phyloP scores from a whole-genome alignment of 192 early-diverging fungal genomes.

The Coemansia sp. region DNA sequence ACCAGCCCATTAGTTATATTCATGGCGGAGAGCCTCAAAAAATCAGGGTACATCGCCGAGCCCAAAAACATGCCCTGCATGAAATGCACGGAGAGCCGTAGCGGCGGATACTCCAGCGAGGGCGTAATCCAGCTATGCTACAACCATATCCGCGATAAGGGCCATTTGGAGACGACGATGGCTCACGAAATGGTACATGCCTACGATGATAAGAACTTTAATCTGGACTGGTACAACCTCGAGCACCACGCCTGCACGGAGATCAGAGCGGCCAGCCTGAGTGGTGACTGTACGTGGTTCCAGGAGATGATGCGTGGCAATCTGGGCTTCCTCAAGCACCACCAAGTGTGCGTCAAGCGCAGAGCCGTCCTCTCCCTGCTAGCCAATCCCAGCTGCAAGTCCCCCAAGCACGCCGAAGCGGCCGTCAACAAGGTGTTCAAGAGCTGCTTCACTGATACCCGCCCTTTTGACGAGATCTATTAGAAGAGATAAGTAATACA shows the following conservation, averaged over 20 bases:
- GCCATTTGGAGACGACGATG: constrained; percentile 89
- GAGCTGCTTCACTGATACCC: constrained; percentile 90
- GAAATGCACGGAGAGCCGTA: constrained; percentile 76
- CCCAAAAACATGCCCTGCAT: constrained; percentile 69
- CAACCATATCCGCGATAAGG: constrained; percentile 73
- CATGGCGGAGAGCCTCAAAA: constrained; percentile 75
- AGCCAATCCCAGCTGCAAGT: constrained; percentile 74
- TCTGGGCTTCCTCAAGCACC: constrained; percentile 71
- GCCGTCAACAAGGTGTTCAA: constrained; percentile 86
- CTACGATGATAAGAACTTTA: constrained; percentile 73
- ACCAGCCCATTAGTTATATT: constrained; percentile 77
- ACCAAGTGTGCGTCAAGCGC: constrained; percentile 84
- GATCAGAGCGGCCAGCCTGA: constrained; percentile 74
- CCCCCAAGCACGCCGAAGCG: constrained; percentile 74
- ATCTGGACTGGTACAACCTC: constrained; percentile 71
- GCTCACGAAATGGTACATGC: constrained; percentile 91
- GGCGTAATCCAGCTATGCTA: constrained; percentile 84
- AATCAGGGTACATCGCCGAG: constrained; percentile 62
- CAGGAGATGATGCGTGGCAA: constrained; percentile 67
- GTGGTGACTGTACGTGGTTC: constrained; percentile 75
- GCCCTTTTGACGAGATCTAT: constrained; percentile 94
- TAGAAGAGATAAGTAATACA: background rate
- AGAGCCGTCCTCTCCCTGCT: constrained; percentile 77
- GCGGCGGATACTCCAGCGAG: constrained; percentile 84
- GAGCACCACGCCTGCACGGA: constrained; percentile 82